phyloP scores from a whole-genome alignment of 2,329 filamentous ascomycete species.

The Orbilia quercus region DNA sequence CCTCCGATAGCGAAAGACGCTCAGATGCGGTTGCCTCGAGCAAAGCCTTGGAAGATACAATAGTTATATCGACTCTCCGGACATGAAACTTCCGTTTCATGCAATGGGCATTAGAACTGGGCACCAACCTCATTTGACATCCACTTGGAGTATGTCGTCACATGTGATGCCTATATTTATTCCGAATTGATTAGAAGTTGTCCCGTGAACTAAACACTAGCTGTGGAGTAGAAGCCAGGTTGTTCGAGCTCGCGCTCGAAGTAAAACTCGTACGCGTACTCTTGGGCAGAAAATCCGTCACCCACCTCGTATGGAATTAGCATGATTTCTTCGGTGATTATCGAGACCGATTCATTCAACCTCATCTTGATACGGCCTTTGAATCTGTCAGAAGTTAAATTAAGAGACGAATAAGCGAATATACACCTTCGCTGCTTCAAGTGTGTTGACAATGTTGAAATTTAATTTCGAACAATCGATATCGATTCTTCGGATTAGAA shows the following conservation, averaged over 20 bases:
- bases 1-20: slow-evolving; percentile 79
- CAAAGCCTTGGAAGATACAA: slow-evolving; percentile 70
- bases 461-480: too few species aligned
- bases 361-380: slow-evolving; percentile 14
- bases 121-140: slow-evolving; percentile 46
- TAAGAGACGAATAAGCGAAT: too few species aligned
- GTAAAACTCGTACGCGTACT: too few species aligned
- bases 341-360: slow-evolving; percentile 22
- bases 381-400: too few species aligned
- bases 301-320: slow-evolving; percentile 42
- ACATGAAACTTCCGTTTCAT: not conserved
- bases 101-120: not conserved
- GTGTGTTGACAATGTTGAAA: not conserved
- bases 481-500: too few species aligned
- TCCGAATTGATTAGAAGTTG: too few species aligned
- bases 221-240: too few species aligned
- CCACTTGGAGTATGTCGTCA: slow-evolving; percentile 52
- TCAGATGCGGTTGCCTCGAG: slow-evolving; percentile 89
- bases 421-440: not conserved
- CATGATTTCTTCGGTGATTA: slow-evolving; percentile 38
- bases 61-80: not conserved
- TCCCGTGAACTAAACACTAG: too few species aligned
- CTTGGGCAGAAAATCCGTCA: not conserved
- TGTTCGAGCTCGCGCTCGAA: too few species aligned
- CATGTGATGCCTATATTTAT: slow-evolving; percentile 39